Evolutionary conservation across 169 alveolate genomes (phyloP).

Genomic region (Neospora caninum): DNA sequence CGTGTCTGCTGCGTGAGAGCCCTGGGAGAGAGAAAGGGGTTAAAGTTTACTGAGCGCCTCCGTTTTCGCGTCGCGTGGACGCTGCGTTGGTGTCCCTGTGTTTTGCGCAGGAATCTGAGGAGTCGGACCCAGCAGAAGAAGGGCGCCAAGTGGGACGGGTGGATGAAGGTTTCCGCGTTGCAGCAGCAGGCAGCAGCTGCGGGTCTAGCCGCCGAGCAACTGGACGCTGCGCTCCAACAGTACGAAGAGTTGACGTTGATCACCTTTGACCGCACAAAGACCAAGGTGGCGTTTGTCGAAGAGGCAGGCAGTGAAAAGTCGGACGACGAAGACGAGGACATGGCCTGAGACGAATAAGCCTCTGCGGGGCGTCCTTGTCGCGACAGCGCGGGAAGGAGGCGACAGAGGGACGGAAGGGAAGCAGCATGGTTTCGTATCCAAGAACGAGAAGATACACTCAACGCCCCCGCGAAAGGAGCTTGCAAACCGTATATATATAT

Average conservation of each 20-base stretch:
- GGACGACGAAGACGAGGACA: conserved; percentile 26
- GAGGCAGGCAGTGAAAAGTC: conserved; percentile 6
- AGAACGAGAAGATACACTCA: no score
- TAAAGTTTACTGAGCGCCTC: no score
- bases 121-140: conserved; percentile 29
- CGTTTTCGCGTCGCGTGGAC: no score
- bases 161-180: not conserved
- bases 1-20: no score
- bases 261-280: not conserved
- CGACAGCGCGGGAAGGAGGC: no score
- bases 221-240: conserved; percentile 27
- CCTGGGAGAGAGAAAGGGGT: no score
- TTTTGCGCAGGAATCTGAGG: conserved; percentile 22
- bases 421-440: no score
- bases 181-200: conserved; percentile 51
- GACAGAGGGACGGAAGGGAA: no score
- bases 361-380: not conserved
- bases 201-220: conserved; percentile 27
- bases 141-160: conserved; percentile 55
- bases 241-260: conserved; percentile 42
- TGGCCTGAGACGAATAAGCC: not conserved
- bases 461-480: no score
- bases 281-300: conserved; percentile 45
- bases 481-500: no score
- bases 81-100: no score